Base-by-base conservation (phyloP, 208 protist species). In the Angomonas ambiguus region DNA sequence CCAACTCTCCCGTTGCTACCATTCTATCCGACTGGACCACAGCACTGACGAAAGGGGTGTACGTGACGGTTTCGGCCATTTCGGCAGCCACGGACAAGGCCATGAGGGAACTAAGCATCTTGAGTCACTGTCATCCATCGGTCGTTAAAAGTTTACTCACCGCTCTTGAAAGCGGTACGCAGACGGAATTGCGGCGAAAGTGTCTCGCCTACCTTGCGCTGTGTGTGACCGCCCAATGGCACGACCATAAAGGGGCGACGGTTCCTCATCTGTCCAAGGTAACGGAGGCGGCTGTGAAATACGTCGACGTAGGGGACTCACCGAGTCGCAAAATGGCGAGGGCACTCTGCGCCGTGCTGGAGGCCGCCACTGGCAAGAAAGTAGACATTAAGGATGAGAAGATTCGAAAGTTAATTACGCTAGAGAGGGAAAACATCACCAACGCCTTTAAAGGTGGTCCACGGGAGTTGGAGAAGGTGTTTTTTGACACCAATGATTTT, bases 11-110 rank as follows among this genome's bases (percentile, higher is more conserved):
- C 35, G 62, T 81, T 24, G 65, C 42, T 2, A 49, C 45, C 8
- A 76, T 76, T 2, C 48, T 92, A 11, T 24, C 53, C 18, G 61
- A 70, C 20, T 94, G 87, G 86, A 77, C 72, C 42, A 24, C 67
- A 5, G 67, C 78, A 6, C 73, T 96, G 34, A 53, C 82, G 38
- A 77, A 80, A 32, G 79, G 87, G 24, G 77, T 86, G 18, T 88
- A 82, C 61, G 91, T 96, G n/a, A 96, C 91, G 0, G 82, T 96
- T 1, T 59, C 82, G 3, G 82, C 87, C 42, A 96, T 96, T 32
- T 79, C 87, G 2, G 71, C 60, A 3, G 76, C 91, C 2, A 87
- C 87, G 11, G 87, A 96, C 45, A 20, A 33, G 20, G 80, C 87
- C 22, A 51, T 93, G 38, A 80, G 91, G 3, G 73, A 74, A 0